Percentiles rank a stretch among this genome's conserved stretches.
These are phyloP conservation scores for Inga laurina DNA, from an alignment of 306 rosid genomes.

Conservation along the genomic window DNA sequence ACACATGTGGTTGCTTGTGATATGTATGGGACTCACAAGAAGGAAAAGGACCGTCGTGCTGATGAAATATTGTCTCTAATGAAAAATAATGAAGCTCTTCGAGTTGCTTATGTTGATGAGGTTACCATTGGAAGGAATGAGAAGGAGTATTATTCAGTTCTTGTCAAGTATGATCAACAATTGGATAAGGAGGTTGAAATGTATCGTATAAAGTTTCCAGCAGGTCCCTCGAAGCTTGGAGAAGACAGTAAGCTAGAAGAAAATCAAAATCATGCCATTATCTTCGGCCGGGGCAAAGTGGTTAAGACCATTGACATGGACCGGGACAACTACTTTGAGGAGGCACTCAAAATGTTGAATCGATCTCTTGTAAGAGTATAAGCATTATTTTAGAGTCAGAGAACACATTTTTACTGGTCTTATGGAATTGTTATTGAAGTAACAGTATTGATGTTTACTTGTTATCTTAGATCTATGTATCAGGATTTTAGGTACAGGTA, in stretches of 20 bases:
- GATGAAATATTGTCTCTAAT: constrained; percentile 49
- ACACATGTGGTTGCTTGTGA: neutral
- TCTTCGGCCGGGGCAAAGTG: constrained; percentile 58
- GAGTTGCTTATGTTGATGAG: constrained; percentile 58
- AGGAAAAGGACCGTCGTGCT: constrained; percentile 29
- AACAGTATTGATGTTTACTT: neutral
- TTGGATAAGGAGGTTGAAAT: constrained; percentile 54
- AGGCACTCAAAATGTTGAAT: constrained; percentile 52
- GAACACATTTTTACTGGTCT: neutral
- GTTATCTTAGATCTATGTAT: neutral
- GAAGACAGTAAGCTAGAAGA: constrained; percentile 30
- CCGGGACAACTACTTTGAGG: constrained; percentile 59
- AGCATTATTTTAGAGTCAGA: neutral
- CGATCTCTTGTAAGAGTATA: constrained; percentile 49
- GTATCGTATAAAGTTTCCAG: constrained; percentile 46
- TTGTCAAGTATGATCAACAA: constrained; percentile 53
- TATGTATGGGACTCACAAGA: neutral
- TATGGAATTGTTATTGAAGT: neutral
- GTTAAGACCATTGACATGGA: constrained; percentile 58
- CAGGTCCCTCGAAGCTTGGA: constrained; percentile 58
- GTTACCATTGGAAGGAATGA: constrained; percentile 42
- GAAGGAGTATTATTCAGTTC: constrained; percentile 52
- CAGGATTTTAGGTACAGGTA: no score
- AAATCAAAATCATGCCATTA: constrained; percentile 38
- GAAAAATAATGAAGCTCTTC: constrained; percentile 51